Evolutionary conservation across 2,329 filamentous ascomycete genomes (phyloP).

Genomic region (Stachybotrys echinatus): DNA sequence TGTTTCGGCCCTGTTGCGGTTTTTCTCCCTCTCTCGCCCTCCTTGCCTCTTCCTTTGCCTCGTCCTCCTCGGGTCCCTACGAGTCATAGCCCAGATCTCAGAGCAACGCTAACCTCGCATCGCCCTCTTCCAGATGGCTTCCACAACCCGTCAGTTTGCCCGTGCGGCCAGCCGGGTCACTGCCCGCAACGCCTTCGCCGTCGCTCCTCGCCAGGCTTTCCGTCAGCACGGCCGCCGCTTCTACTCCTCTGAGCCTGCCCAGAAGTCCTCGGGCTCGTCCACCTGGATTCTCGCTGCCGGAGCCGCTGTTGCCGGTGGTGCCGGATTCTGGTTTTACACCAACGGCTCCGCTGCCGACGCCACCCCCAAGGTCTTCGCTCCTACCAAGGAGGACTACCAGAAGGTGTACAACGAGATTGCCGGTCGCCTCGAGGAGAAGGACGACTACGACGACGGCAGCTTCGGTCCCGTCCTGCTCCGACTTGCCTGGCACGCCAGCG

Average conservation of each 20-base stretch:
- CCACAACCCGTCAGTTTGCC: constrained; percentile 48
- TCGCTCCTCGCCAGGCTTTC: constrained; percentile 61
- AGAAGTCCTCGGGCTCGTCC: constrained; percentile 36
- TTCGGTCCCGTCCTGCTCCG: constrained; percentile 89
- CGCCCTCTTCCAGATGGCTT: constrained; percentile 25
- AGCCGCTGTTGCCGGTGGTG: constrained; percentile 56
- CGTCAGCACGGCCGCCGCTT: constrained; percentile 70
- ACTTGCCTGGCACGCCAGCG: constrained; percentile 89
- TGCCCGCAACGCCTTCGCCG: constrained; percentile 51
- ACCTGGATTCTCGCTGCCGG: constrained; percentile 53
- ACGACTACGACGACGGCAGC: constrained; percentile 94
- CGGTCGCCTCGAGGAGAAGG: constrained; percentile 73
- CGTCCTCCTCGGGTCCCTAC: not conserved
- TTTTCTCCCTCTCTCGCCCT: constrained; percentile 11
- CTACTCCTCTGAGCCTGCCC: constrained; percentile 67
- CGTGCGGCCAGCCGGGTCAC: constrained; percentile 56
- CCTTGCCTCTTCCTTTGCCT: constrained; percentile 3
- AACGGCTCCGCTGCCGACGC: constrained; percentile 44
- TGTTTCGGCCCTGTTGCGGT: constrained; percentile 9
- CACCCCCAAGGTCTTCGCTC: constrained; percentile 58
- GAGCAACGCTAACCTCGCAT: constrained; percentile 1
- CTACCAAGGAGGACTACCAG: constrained; percentile 86
- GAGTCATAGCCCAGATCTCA: not conserved
- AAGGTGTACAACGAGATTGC: constrained; percentile 90
- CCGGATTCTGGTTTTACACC: constrained; percentile 61